Evolutionary conservation across 75 land plant species (phyloP), one percentile per base, ranked within the genome.

Genomic region (Chamaecyparis obtusa): DNA sequence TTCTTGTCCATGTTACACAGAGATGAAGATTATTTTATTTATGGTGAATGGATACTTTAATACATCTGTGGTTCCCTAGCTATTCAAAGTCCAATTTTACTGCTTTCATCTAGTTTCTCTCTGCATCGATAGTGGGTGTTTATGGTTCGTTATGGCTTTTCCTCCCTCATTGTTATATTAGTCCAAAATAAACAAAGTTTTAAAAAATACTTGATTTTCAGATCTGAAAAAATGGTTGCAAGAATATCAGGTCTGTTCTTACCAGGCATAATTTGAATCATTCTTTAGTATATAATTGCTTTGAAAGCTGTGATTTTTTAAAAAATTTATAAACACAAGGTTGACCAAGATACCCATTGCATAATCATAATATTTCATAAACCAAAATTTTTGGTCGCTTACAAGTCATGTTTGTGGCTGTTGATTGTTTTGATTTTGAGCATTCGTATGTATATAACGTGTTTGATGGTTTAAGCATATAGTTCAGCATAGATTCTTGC

Each of bases 81-180:
- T 77, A 77, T 37, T 77, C 8, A 15, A 16, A 1, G 24, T 77
- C 43, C 39, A 15, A 77, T 44, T 78, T 78, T 24, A 5, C 43
- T 80, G 11, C 43, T 80, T 80, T 80, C 30, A 44, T 80, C 30
- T 44, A n/a, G 14, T 80, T 80, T 80, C 83, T 80, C 32, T 81
- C 83, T 81, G 3, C 32, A 81, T 81, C 9, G 8, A 24, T 64
- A 27, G 9, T 64, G 9, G 69, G 5, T 79, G 21, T 79, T 37
- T 78, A 37, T 39, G 43, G 21, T 24, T 43, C 83, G 27, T 44
- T 24, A 80, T 44, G 46, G 13, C n/a, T 17, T 21, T 41, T 44
- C 46, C 8, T 64, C 69, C 9, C 69, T 64, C 30, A 44, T 81
- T 44, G 13, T n/a, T n/a, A n/a, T 46, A 41, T 13, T 46, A 44